A percentile compares a stretch with the other conserved stretches of the same genome.
Evolutionary conservation across 805 yeast genomes (phyloP).

Genomic region (Gaillardinia entomophila): DNA sequence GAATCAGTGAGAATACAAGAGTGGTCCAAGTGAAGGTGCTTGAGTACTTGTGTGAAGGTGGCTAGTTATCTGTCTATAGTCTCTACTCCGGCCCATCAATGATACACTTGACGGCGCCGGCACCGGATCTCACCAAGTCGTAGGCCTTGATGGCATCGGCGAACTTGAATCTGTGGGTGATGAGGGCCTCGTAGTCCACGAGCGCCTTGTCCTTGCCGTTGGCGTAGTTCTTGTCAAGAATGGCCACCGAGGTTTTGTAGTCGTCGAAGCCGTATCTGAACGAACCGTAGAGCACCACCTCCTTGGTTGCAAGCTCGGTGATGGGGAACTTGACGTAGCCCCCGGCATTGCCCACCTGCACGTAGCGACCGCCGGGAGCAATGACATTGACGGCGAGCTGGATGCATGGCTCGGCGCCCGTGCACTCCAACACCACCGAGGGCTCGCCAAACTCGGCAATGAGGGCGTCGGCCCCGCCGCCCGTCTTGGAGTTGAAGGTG

Average conservation of each 20-base stretch:
- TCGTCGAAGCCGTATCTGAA: slow-evolving; percentile 80
- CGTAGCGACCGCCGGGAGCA: slow-evolving; percentile 64
- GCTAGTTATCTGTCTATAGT: background rate
- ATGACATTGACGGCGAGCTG: slow-evolving; percentile 59
- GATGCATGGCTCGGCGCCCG: slow-evolving; percentile 78
- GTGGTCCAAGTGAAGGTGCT: too few relatives aligned
- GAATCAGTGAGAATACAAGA: background rate
- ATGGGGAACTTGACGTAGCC: slow-evolving; percentile 70
- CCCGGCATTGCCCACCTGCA: slow-evolving; percentile 84
- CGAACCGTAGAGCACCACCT: slow-evolving; percentile 64
- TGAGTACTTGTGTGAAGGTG: too few relatives aligned
- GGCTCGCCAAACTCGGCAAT: slow-evolving; percentile 42
- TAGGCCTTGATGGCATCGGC: slow-evolving; percentile 73
- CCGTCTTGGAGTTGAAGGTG: slow-evolving; percentile 41
- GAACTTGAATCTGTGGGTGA: slow-evolving; percentile 70
- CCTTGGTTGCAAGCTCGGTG: slow-evolving; percentile 61
- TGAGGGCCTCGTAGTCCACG: slow-evolving; percentile 60
- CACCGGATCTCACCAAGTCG: slow-evolving; percentile 60
- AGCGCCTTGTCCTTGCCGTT: slow-evolving; percentile 33
- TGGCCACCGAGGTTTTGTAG: slow-evolving; percentile 64
- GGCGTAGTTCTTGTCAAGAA: slow-evolving; percentile 52
- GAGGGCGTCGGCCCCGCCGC: slow-evolving; percentile 36
- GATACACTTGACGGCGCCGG: slow-evolving; percentile 70
- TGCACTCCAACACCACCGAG: slow-evolving; percentile 71
- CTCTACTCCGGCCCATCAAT: slow-evolving; percentile 66